Base-by-base conservation (phyloP, 805 yeast genomes). In the Nakazawaea holstii region DNA sequence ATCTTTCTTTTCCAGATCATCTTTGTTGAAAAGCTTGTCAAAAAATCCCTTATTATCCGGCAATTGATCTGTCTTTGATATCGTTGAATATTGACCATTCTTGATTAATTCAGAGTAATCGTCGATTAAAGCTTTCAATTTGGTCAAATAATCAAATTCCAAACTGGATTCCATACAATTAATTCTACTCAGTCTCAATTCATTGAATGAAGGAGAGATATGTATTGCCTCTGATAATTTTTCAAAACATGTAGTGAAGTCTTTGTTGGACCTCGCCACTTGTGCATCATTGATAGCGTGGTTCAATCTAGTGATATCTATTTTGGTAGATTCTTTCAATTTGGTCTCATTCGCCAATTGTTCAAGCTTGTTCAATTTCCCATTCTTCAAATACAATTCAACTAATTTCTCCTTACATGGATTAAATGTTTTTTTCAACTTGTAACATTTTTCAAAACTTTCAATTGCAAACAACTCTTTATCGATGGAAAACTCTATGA, bases 401-500 rank as follows among this genome's bases (percentile, higher is more conserved):
- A 67, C 55, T 43, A 79, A 62, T 50, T 77, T 75, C 8, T 59
- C 62, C 43, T 69, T 66, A n/a, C 89, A 85, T 1, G 79, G 72
- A 11, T 55, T 54, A 49, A 69, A 70, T 46, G 57, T 62, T 42
- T 48, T 41, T 4, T 69, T 68, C 52, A 69, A 57, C n/a, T 59
- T 56, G 40, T 78, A 58, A 24, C 84, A 76, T 11, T 54, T 58
- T 49, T 73, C 68, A 48, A 84, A 77, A 53, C 79, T 82, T 2
- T 60, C 60, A 7, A 80, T 65, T 0, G 91, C 84, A 35, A 68
- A 67, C 30, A 60, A 52, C 29, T 79, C 84, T 49, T 76, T 77
- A 31, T 79, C 79, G 52, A 81, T 57, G 11, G 80, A 72, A 46
- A 81, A 61, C 46, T 82, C 83, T 2, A 84, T 75, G 39, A 83